These are phyloP conservation scores for Lactarius tabidus DNA, from an alignment of 768 basidiomycete genomes.

Conservation along the genomic window DNA sequence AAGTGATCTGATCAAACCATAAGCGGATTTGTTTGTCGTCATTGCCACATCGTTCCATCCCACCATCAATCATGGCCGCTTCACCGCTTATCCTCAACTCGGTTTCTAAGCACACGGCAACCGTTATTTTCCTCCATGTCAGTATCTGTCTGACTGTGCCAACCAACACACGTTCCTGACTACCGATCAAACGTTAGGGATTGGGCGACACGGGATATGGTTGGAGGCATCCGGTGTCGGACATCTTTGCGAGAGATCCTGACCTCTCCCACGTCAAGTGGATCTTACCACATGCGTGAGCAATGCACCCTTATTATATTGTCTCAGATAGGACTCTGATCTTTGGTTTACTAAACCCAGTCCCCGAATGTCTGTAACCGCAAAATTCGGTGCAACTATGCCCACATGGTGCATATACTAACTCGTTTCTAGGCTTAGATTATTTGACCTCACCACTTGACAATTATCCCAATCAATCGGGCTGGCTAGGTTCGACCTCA, in stretches of 20 bases:
- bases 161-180: conserved; percentile 3
- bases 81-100: conserved; percentile 33
- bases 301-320: conserved; percentile 23
- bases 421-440: not conserved
- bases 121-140: conserved; percentile 88
- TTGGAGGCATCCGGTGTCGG: conserved; percentile 66
- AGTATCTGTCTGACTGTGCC: conserved; percentile 29
- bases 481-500: conserved; percentile 68
- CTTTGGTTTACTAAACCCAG: conserved; percentile 2
- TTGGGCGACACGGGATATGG: conserved; percentile 73
- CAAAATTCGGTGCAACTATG: conserved; percentile 71
- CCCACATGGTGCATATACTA: conserved; percentile 63
- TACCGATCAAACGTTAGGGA: conserved; percentile 43
- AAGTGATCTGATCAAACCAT: not conserved
- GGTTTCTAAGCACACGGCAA: conserved; percentile 67
- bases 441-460: not conserved
- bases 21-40: not conserved
- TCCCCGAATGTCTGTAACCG: conserved; percentile 49
- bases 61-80: conserved; percentile 9
- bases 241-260: conserved; percentile 53
- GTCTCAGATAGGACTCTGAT: not conserved
- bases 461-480: not conserved
- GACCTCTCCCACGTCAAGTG: conserved; percentile 77
- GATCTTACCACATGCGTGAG: conserved; percentile 81
- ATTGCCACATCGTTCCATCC: not conserved